These are phyloP conservation scores for Mycena galopus DNA, from an alignment of 768 basidiomycete genomes.

Conservation along the genomic window DNA sequence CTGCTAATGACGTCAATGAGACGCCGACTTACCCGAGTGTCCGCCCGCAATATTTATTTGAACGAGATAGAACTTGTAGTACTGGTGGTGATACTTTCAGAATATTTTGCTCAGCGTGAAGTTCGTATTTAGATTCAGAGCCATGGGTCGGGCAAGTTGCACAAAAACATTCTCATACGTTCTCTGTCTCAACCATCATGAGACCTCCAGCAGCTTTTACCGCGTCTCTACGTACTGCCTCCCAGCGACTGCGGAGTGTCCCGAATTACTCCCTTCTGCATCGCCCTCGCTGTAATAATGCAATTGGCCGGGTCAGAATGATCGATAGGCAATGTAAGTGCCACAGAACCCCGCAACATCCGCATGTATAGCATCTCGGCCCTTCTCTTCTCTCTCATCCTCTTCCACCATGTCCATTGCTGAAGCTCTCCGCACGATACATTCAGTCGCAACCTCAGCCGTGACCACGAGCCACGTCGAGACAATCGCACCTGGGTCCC, in stretches of 20 bases:
- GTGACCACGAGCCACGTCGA: conserved; percentile 67
- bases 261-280: background rate
- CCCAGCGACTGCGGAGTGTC: conserved; percentile 7
- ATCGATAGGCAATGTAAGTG: background rate
- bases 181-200: conserved; percentile 18
- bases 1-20: too few species aligned
- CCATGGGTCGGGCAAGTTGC: too few species aligned
- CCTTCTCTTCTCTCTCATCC: background rate
- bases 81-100: too few species aligned
- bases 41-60: too few species aligned
- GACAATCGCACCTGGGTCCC: conserved; percentile 28
- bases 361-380: conserved; percentile 8
- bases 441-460: conserved; percentile 61
- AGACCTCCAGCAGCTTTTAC: conserved; percentile 3
- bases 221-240: conserved; percentile 8
- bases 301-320: background rate
- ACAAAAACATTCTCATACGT: too few species aligned
- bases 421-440: conserved; percentile 54
- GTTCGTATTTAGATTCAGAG: too few species aligned
- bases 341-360: background rate
- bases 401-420: conserved; percentile 25
- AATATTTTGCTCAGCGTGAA: too few species aligned
- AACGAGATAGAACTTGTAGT: too few species aligned
- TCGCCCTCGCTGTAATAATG: background rate
- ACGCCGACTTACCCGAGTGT: too few species aligned